Percentiles rank a stretch among this genome's conserved stretches.
Evolutionary conservation across 2,329 filamentous ascomycete genomes (phyloP).

Genomic region (Pezicula radicicola): DNA sequence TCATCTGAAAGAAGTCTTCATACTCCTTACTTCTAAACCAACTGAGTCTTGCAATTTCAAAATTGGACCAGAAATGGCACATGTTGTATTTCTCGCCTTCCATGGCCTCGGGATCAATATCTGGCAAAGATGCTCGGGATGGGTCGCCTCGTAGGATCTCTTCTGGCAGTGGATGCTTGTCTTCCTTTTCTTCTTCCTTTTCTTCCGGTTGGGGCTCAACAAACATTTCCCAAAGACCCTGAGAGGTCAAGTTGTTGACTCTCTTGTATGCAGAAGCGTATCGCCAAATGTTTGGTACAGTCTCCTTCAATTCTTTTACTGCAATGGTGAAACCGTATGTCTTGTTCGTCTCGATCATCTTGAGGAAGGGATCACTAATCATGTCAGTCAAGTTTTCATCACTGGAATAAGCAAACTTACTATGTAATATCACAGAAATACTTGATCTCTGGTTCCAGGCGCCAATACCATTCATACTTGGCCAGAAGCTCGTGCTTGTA

Average conservation of each 20-base stretch:
- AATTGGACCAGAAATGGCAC: constrained; percentile 99
- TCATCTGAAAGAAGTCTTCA: constrained; percentile 97
- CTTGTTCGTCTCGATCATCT: constrained; percentile 93
- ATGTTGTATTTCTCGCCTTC: constrained; percentile 99
- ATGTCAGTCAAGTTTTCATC: constrained; percentile 26
- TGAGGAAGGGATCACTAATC: constrained; percentile 82
- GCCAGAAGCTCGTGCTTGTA: constrained; percentile 93
- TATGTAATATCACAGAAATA: constrained; percentile 99
- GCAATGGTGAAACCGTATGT: constrained; percentile 99
- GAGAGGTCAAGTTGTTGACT: constrained; percentile 81
- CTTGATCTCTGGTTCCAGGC: constrained; percentile 97
- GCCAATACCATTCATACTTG: constrained; percentile 99
- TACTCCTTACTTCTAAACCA: constrained; percentile 98
- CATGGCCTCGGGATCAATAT: constrained; percentile 91
- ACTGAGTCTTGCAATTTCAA: constrained; percentile 90
- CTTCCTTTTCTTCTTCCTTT: constrained; percentile 51
- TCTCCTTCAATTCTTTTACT: constrained; percentile 96
- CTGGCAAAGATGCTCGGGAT: constrained; percentile 64
- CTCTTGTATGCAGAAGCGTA: constrained; percentile 99
- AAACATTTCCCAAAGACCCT: constrained; percentile 99
- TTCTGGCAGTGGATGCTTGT: constrained; percentile 70
- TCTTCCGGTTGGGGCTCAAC: constrained; percentile 69
- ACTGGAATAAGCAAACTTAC: constrained; percentile 45
- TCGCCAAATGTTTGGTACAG: constrained; percentile 96
- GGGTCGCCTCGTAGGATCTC: constrained; percentile 78